Evolutionary conservation across 192 early-diverging fungal genomes (phyloP), one percentile per base, ranked within the genome.

Genomic region (Podochytrium sp.): DNA sequence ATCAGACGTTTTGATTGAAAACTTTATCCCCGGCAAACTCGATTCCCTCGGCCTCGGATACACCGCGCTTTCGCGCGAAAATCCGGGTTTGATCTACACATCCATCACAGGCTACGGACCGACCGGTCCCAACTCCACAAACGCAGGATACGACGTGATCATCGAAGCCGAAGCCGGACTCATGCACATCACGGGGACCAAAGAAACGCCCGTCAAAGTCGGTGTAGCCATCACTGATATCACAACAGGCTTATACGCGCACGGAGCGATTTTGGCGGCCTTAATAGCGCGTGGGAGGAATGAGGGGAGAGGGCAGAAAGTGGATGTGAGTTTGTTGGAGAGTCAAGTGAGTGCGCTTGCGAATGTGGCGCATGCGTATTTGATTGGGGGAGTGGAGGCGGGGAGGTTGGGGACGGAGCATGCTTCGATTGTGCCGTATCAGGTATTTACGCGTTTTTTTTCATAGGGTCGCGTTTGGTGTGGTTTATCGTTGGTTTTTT

Each of bases 181-280:
- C 33, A 98, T 98, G 95, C 90, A 96, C 76, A 98, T 98, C 40
- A 98, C 96, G 3, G 96, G 70, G 70, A 84, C 84, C 29, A 78
- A 87, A 73, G 91, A 95, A 0, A 51, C 81, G 47, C 95, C 95
- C 0, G 96, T 96, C 52, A 98, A 98, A 76, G 93, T 96, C 1
- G 96, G 96, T 41, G 96, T 98, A 0, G 96, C 96, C 0, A 94
- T 98, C n/a, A 97, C 94, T 53, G 93, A 92, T 86, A 87, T 86
- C 60, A 78, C 75, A 27, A 84, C 58, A 5, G 95, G 95, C 5
- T 81, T 98, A 0, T 94, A 97, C 67, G 87, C 93, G 10, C 92
- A 97, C 60, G 93, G 93, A 20, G 93, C 94, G 0, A 92, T 98
- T 34, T 87, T 97, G 87, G 95, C 96, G 0, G 92, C 95, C 1